These are phyloP conservation scores for Trametes villosa DNA, from an alignment of 768 basidiomycete species.

Conservation along the genomic window DNA sequence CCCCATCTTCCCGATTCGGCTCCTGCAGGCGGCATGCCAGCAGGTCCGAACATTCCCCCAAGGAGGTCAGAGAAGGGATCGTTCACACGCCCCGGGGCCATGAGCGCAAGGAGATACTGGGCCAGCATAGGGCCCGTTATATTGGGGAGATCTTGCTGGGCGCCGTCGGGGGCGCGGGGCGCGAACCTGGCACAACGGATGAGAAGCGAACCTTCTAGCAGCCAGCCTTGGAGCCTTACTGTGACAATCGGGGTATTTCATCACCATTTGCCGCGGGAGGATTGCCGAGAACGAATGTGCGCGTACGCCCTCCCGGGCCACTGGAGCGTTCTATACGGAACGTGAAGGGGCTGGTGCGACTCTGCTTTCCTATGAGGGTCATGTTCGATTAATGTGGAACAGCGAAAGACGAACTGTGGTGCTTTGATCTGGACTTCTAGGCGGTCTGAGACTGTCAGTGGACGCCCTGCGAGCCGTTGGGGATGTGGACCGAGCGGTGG, in stretches of 20 bases:
- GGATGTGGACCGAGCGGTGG: constrained; percentile 4
- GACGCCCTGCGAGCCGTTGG: not conserved
- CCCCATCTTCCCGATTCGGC: constrained; percentile 69
- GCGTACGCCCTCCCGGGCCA: constrained; percentile 31
- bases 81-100: constrained; percentile 51
- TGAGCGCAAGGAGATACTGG: constrained; percentile 70
- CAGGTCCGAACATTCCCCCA: constrained; percentile 34
- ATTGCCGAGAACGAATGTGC: constrained; percentile 45
- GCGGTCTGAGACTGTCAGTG: not conserved
- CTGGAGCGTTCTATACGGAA: constrained; percentile 30
- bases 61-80: constrained; percentile 48
- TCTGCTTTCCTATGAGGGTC: constrained; percentile 9
- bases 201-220: constrained; percentile 5
- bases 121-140: constrained; percentile 70
- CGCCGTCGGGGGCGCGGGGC: constrained; percentile 16
- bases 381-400: not conserved
- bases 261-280: constrained; percentile 33
- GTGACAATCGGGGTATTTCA: constrained; percentile 16
- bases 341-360: constrained; percentile 18
- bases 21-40: constrained; percentile 32
- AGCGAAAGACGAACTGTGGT: constrained; percentile 10
- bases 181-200: constrained; percentile 50
- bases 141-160: constrained; percentile 33
- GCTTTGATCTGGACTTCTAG: not conserved
- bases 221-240: constrained; percentile 31